Percentiles rank a stretch among this genome's conserved stretches.
Evolutionary conservation across 305 asterid species (phyloP).

Genomic region (Fraxinus dipetala): DNA sequence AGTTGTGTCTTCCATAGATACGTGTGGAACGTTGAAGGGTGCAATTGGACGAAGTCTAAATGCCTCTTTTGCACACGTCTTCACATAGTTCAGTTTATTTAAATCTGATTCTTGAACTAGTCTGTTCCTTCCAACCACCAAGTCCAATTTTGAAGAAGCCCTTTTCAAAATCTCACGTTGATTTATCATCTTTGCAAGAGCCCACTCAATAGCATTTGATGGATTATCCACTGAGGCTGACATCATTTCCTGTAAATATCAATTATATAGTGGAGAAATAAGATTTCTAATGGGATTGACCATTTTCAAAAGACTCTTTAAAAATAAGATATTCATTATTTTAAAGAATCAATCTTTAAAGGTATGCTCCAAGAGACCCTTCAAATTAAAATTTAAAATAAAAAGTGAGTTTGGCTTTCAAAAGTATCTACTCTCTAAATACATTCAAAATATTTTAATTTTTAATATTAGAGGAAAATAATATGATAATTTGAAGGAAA

Average conservation of each 20-base stretch:
- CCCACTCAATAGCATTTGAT: neutral
- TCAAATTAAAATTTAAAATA: no score
- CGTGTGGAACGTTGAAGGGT: neutral
- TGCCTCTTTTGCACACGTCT: neutral
- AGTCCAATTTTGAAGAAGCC: neutral
- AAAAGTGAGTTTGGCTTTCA: no score
- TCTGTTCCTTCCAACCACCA: conserved; percentile 4
- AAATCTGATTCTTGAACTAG: conserved; percentile 12
- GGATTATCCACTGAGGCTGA: neutral
- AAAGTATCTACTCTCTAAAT: no score
- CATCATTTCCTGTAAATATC: neutral
- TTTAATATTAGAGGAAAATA: no score
- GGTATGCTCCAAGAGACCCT: no score
- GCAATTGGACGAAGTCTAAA: neutral
- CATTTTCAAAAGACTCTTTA: no score
- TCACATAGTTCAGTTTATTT: neutral
- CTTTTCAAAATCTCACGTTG: neutral
- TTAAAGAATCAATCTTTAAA: no score
- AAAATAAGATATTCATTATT: no score
- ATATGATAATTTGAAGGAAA: no score
- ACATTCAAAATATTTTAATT: no score
- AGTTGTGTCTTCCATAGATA: neutral
- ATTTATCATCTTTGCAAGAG: neutral
- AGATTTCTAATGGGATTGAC: no score
- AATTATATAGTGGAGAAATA: no score